Percentiles rank a stretch among this genome's conserved stretches.
Conservation (phyloP, 768 basidiomycete genomes). For the Pleurotus pulmonarius region DNA sequence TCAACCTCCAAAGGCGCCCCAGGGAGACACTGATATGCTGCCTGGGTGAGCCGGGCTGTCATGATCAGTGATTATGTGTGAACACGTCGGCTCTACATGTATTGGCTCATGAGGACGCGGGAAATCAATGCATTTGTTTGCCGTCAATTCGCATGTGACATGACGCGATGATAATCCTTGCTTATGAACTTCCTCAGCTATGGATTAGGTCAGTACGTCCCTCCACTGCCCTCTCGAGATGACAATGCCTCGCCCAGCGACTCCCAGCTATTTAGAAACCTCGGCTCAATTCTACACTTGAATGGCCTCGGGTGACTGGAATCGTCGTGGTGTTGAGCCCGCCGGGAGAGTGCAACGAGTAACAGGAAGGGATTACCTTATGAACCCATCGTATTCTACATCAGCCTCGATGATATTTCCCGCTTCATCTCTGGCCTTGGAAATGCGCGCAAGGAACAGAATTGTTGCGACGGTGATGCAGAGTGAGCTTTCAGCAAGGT, state of each 20-base stretch:
- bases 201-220: not conserved
- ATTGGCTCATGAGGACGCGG: too few relatives aligned
- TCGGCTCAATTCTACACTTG: conserved; percentile 1
- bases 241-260: not conserved
- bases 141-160: too few relatives aligned
- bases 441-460: not conserved
- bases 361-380: not conserved
- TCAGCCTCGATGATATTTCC: not conserved
- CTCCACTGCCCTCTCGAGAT: not conserved
- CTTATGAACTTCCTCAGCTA: too few relatives aligned
- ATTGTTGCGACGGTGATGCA: conserved; percentile 12
- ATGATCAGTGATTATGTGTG: not conserved
- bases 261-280: conserved; percentile 18
- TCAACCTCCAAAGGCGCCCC: conserved; percentile 14
- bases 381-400: conserved; percentile 4
- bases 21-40: conserved; percentile 12
- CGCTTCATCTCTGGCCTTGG: not conserved
- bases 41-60: conserved; percentile 10
- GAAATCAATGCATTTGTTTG: too few relatives aligned
- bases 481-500: conserved; percentile 14
- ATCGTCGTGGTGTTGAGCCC: not conserved
- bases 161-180: too few relatives aligned
- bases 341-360: too few relatives aligned
- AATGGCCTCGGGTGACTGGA: not conserved
- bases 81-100: too few relatives aligned